Evolutionary conservation across 164 flowering plant genomes (phyloP).

Genomic region (Vitis rotundifolia): DNA sequence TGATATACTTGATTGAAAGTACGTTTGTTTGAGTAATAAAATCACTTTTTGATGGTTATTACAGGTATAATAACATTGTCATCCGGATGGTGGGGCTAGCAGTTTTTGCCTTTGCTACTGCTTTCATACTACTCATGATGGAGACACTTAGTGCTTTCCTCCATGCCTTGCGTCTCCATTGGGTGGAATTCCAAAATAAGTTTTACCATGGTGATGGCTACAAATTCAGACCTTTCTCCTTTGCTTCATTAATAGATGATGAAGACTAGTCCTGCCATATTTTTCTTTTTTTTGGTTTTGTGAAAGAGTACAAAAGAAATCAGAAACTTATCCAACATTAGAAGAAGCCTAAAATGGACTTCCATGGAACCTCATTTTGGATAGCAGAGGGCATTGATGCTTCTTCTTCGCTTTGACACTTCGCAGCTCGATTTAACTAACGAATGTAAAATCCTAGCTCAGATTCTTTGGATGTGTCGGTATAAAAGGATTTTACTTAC

Average conservation of each 20-base stretch:
- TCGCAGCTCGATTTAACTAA: constrained; percentile 14
- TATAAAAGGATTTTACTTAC: constrained; percentile 3
- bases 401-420: background rate
- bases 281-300: background rate
- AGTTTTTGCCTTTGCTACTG: constrained; percentile 87
- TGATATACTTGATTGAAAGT: background rate
- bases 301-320: background rate
- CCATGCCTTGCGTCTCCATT: constrained; percentile 94
- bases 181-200: constrained; percentile 90
- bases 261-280: constrained; percentile 49
- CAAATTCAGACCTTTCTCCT: constrained; percentile 86
- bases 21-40: background rate
- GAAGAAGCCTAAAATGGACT: background rate
- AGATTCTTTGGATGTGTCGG: constrained; percentile 7
- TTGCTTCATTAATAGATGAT: constrained; percentile 62
- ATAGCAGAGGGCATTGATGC: background rate
- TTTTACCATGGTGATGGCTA: constrained; percentile 92
- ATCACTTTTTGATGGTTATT: constrained; percentile 1
- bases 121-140: constrained; percentile 89
- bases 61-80: constrained; percentile 74
- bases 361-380: background rate
- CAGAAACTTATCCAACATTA: background rate
- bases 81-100: constrained; percentile 68
- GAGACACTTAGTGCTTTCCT: constrained; percentile 92
- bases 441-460: constrained; percentile 13